These are phyloP conservation scores for Trichoderma hamatum DNA, from an alignment of 2,329 filamentous ascomycete genomes.

Conservation along the genomic window DNA sequence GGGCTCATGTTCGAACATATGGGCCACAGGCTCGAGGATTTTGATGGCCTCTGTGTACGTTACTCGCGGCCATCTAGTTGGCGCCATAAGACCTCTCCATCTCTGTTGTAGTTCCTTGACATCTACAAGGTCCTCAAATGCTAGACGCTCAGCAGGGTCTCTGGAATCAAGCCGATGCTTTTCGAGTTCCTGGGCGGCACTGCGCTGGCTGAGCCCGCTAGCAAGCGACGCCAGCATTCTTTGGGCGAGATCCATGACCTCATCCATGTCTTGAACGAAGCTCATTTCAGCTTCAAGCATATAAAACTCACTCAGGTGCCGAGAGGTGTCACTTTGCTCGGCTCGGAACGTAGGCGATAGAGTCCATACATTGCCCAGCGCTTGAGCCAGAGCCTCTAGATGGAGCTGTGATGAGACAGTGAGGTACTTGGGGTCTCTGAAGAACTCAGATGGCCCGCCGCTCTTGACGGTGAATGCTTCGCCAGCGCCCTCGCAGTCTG, in stretches of 20 bases:
- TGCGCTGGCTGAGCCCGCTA: slow-evolving; percentile 45
- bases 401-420: slow-evolving; percentile 96
- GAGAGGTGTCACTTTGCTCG: slow-evolving; percentile 87
- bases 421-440: slow-evolving; percentile 85
- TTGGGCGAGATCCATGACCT: slow-evolving; percentile 80
- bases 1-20: slow-evolving; percentile 69
- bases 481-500: slow-evolving; percentile 94
- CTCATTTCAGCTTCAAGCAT: slow-evolving; percentile 94
- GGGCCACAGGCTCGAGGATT: slow-evolving; percentile 62
- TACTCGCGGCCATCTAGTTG: slow-evolving; percentile 71
- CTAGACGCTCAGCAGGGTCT: slow-evolving; percentile 46
- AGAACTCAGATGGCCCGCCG: slow-evolving; percentile 61
- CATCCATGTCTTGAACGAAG: slow-evolving; percentile 70
- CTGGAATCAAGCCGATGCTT: slow-evolving; percentile 41
- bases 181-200: slow-evolving; percentile 50
- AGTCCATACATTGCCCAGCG: slow-evolving; percentile 89
- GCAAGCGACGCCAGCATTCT: slow-evolving; percentile 66
- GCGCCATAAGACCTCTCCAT: slow-evolving; percentile 68
- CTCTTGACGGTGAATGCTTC: slow-evolving; percentile 80
- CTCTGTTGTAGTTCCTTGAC: slow-evolving; percentile 60
- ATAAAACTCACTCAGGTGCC: slow-evolving; percentile 96
- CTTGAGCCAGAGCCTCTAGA: slow-evolving; percentile 86
- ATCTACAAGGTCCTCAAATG: slow-evolving; percentile 50
- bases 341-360: slow-evolving; percentile 92
- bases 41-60: slow-evolving; percentile 80